These are phyloP conservation scores for Amaranthus tricolor DNA, from an alignment of 179 eudicot genomes.

Conservation along the genomic window DNA sequence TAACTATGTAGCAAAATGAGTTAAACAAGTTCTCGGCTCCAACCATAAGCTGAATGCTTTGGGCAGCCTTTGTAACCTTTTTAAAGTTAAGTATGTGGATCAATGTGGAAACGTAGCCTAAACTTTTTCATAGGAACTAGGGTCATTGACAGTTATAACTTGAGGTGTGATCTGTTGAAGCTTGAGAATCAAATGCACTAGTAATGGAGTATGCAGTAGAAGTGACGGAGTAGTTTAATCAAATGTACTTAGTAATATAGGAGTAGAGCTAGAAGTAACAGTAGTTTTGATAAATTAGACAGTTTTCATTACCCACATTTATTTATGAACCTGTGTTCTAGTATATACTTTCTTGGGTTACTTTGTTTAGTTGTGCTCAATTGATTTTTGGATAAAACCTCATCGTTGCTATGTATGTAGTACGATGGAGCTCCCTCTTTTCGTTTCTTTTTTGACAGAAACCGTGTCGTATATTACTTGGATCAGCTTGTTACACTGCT, in stretches of 20 bases:
- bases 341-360: background rate
- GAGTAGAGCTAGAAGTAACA: no score
- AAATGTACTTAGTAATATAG: no score
- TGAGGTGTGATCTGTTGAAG: background rate
- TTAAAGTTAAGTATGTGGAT: background rate
- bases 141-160: slow-evolving; percentile 1
- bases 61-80: background rate
- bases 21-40: no score
- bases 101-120: background rate
- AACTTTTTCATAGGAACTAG: background rate
- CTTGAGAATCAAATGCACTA: background rate
- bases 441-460: background rate
- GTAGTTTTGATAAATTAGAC: background rate
- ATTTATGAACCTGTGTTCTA: background rate
- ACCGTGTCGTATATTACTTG: background rate
- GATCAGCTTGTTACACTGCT: no score
- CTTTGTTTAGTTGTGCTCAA: background rate
- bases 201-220: background rate
- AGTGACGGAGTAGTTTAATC: background rate
- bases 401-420: background rate
- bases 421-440: background rate
- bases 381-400: background rate
- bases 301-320: background rate
- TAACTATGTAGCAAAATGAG: no score
- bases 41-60: background rate